Conservation (phyloP, 2,329 filamentous ascomycete species). For the Colletotrichum brevisporum region DNA sequence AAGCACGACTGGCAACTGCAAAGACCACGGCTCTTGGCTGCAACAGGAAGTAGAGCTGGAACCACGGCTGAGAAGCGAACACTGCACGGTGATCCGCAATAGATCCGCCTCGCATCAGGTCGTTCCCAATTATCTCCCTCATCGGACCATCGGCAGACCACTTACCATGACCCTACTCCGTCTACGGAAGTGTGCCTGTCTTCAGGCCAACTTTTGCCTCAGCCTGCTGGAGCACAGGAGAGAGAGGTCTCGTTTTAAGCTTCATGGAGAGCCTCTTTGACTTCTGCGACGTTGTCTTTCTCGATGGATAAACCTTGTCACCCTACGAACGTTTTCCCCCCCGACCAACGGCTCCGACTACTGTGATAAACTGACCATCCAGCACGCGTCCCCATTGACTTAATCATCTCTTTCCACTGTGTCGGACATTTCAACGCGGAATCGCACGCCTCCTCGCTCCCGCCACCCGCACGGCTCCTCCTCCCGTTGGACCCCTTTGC, state of each 20-base stretch:
- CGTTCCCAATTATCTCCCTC: constrained; percentile 25
- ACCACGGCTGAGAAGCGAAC: neutral
- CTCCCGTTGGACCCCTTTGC: constrained; percentile 9
- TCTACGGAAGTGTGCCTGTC: neutral
- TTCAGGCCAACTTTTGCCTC: constrained; percentile 15
- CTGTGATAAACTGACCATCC: neutral
- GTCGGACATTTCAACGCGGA: constrained; percentile 8
- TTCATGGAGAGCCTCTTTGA: constrained; percentile 9
- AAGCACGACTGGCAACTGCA: constrained; percentile 9
- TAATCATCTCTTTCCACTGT: constrained; percentile 2
- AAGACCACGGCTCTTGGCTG: constrained; percentile 9
- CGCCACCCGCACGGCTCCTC: constrained; percentile 5
- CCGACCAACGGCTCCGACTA: neutral
- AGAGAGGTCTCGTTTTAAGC: constrained; percentile 9
- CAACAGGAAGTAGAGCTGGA: neutral
- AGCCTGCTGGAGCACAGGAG: neutral
- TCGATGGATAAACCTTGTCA: constrained; percentile 12
- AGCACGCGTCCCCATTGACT: constrained; percentile 1
- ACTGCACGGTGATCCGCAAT: constrained; percentile 13
- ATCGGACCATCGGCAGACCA: constrained; percentile 29
- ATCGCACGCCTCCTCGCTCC: neutral
- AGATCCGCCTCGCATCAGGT: constrained; percentile 32
- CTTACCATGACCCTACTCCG: constrained; percentile 5
- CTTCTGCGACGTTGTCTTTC: constrained; percentile 6
- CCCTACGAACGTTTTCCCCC: neutral